These are phyloP conservation scores for Forsythia suspensa DNA, from an alignment of 257 asterid genomes.

Conservation along the genomic window DNA sequence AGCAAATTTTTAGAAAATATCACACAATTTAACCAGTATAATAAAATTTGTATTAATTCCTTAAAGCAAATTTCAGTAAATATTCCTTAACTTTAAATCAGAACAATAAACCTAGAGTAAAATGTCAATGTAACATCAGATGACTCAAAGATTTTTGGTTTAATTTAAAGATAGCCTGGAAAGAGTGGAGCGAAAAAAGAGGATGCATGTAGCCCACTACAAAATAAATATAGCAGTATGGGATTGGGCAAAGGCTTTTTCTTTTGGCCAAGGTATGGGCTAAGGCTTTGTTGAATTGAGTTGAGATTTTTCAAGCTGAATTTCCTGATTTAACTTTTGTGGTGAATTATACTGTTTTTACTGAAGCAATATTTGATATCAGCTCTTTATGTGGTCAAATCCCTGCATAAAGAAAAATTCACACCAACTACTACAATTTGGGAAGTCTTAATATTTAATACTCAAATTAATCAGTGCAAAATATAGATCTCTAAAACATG, in stretches of 20 bases:
- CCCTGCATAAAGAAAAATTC: not conserved
- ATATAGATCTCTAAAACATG: too few relatives aligned
- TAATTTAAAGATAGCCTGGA: not conserved
- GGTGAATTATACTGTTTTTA: not conserved
- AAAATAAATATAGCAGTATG: not conserved
- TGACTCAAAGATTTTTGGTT: not conserved
- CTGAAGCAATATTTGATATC: not conserved
- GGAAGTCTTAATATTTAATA: not conserved
- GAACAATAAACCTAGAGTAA: not conserved
- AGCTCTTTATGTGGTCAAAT: not conserved
- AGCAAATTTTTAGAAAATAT: too few relatives aligned
- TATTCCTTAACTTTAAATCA: not conserved
- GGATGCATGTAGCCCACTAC: not conserved
- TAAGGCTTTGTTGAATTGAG: not conserved
- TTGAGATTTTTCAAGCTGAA: not conserved
- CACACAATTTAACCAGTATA: not conserved
- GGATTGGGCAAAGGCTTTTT: not conserved
- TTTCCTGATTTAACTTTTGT: not conserved
- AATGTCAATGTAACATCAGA: not conserved
- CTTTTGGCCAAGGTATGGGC: not conserved
- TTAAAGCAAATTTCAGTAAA: not conserved
- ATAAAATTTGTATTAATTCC: not conserved
- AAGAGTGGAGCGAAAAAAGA: not conserved
- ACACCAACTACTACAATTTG: not conserved
- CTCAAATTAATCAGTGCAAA: not conserved